A percentile compares a stretch with the other conserved stretches of the same genome.
phyloP scores from a whole-genome alignment of 2,329 filamentous ascomycete genomes.

The Incumbomyces lentus region DNA sequence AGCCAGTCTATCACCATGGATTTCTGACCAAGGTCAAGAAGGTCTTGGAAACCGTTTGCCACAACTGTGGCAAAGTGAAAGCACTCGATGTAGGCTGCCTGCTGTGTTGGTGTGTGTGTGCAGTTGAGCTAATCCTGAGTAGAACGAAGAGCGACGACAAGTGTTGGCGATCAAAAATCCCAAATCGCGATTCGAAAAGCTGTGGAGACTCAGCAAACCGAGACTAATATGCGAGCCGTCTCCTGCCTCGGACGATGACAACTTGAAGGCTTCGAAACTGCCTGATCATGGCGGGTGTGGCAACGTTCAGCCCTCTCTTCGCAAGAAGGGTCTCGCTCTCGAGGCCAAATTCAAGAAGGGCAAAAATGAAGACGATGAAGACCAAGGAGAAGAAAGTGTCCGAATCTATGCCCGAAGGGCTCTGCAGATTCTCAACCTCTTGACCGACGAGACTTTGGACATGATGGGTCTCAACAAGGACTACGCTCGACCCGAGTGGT shows the following conservation, averaged over 20 bases:
- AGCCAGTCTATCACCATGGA: conserved; percentile 88
- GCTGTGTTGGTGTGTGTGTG: conserved; percentile 28
- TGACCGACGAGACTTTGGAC: conserved; percentile 67
- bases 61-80: conserved; percentile 96
- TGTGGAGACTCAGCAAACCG: conserved; percentile 86
- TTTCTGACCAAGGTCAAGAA: conserved; percentile 99
- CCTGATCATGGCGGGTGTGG: conserved; percentile 78
- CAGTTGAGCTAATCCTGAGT: neutral
- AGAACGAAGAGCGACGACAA: conserved; percentile 52
- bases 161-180: conserved; percentile 80
- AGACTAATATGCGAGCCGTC: conserved; percentile 78
- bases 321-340: conserved; percentile 75
- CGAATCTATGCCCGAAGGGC: conserved; percentile 75
- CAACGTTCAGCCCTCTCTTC: conserved; percentile 77
- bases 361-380: conserved; percentile 64
- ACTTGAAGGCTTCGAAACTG: conserved; percentile 49
- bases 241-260: conserved; percentile 53
- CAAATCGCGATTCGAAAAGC: conserved; percentile 84
- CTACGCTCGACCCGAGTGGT: conserved; percentile 95
- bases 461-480: conserved; percentile 89
- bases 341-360: conserved; percentile 62
- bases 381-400: conserved; percentile 48
- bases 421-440: conserved; percentile 74
- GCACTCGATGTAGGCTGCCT: conserved; percentile 86
- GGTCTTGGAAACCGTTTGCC: conserved; percentile 95